phyloP scores from a whole-genome alignment of 257 asterid species.

The Avicennia marina region DNA sequence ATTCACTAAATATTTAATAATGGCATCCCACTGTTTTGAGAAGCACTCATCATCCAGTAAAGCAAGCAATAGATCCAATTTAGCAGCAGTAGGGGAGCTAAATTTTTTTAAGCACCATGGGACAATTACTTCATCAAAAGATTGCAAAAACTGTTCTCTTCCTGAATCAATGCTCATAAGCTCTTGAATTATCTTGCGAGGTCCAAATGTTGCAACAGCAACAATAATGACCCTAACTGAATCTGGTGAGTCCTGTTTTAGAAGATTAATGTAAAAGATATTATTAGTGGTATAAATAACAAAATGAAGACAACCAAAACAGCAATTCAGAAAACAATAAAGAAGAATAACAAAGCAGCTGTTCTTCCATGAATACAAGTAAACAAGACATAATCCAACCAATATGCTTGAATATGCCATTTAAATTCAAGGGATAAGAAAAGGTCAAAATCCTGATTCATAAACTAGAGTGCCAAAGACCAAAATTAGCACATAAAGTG shows the following conservation, averaged over 20 bases:
- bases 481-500: slow-evolving; percentile 8
- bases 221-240: slow-evolving; percentile 55
- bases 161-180: slow-evolving; percentile 43
- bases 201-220: slow-evolving; percentile 70
- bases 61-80: slow-evolving; percentile 90
- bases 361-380: neutral
- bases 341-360: neutral
- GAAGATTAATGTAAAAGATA: slow-evolving; percentile 13
- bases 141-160: slow-evolving; percentile 45
- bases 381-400: neutral
- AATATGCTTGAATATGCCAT: slow-evolving; percentile 5
- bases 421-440: neutral
- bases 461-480: slow-evolving; percentile 9
- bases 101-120: slow-evolving; percentile 74
- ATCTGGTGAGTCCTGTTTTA: slow-evolving; percentile 71
- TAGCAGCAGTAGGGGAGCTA: slow-evolving; percentile 39
- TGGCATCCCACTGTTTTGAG: slow-evolving; percentile 71
- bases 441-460: neutral
- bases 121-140: slow-evolving; percentile 51
- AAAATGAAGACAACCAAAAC: neutral
- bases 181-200: slow-evolving; percentile 56
- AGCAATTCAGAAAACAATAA: neutral
- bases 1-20: slow-evolving; percentile 48
- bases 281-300: slow-evolving; percentile 1
- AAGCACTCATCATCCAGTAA: slow-evolving; percentile 68